These are phyloP conservation scores for Botrytis cinerea DNA, from an alignment of 2,329 filamentous ascomycete genomes.

Conservation along the genomic window DNA sequence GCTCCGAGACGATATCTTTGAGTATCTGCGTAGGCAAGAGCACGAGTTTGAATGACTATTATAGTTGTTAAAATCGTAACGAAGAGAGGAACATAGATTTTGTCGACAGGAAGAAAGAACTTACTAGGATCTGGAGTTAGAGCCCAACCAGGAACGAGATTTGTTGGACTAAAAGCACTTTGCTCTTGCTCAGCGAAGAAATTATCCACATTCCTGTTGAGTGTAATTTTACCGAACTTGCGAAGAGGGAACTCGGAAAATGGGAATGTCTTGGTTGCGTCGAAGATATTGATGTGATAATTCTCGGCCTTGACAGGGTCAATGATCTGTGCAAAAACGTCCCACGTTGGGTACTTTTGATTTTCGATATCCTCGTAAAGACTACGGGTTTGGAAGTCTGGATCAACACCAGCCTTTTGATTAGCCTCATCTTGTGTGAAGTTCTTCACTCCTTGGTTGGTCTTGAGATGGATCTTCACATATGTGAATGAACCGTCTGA, in stretches of 20 bases:
- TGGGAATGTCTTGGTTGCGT: slow-evolving; percentile 56
- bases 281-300: slow-evolving; percentile 51
- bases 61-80: slow-evolving; percentile 26
- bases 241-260: slow-evolving; percentile 50
- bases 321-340: slow-evolving; percentile 49
- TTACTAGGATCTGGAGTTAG: slow-evolving; percentile 2
- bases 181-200: slow-evolving; percentile 69
- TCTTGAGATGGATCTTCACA: slow-evolving; percentile 52
- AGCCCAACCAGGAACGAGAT: slow-evolving; percentile 57
- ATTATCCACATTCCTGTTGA: slow-evolving; percentile 55
- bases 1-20: slow-evolving; percentile 56
- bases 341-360: slow-evolving; percentile 56
- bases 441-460: slow-evolving; percentile 50
- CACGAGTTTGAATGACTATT: slow-evolving; percentile 52
- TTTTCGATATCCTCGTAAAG: slow-evolving; percentile 52
- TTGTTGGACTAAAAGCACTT: slow-evolving; percentile 64
- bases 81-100: too few relatives aligned
- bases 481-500: slow-evolving; percentile 51
- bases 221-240: slow-evolving; percentile 49
- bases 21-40: slow-evolving; percentile 58
- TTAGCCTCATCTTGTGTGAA: slow-evolving; percentile 52
- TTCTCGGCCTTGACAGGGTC: slow-evolving; percentile 40
- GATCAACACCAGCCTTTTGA: slow-evolving; percentile 42
- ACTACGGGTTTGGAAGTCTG: slow-evolving; percentile 47
- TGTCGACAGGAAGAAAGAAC: not conserved